Percentiles rank a stretch among this genome's conserved stretches.
These are phyloP conservation scores for Cicer yamashitae DNA, from an alignment of 306 rosid genomes.

Conservation along the genomic window DNA sequence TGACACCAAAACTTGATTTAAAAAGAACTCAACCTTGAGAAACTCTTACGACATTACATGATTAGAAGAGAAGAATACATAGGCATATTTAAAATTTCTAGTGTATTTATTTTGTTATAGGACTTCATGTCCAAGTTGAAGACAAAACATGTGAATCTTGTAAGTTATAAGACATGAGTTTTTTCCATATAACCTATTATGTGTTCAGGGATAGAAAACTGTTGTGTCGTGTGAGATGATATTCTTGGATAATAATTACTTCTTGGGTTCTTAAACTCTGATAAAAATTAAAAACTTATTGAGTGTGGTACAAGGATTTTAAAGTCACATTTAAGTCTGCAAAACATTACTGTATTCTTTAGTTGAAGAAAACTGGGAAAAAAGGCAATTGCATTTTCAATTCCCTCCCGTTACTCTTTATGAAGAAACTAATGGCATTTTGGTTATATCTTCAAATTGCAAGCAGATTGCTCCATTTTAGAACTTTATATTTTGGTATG, in stretches of 20 bases:
- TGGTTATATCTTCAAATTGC: conserved; percentile 34
- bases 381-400: not conserved
- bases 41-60: not conserved
- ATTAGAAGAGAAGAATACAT: conserved; percentile 4
- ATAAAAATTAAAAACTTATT: not conserved
- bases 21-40: conserved; percentile 15
- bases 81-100: not conserved
- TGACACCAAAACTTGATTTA: not conserved
- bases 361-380: not conserved
- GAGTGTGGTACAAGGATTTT: not conserved
- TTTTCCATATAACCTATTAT: not conserved
- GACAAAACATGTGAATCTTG: not conserved
- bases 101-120: not conserved
- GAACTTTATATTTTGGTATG: conserved; percentile 90
- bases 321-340: not conserved
- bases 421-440: conserved; percentile 36
- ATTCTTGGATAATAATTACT: not conserved
- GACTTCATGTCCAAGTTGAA: conserved; percentile 10
- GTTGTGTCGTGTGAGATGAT: conserved; percentile 14
- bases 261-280: not conserved
- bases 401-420: conserved; percentile 1
- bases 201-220: conserved; percentile 2
- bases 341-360: not conserved
- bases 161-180: not conserved
- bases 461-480: conserved; percentile 81